A percentile compares a stretch with the other conserved stretches of the same genome.
These are phyloP conservation scores for Monilinia fructicola DNA, from an alignment of 2,329 filamentous ascomycete species.

Conservation along the genomic window DNA sequence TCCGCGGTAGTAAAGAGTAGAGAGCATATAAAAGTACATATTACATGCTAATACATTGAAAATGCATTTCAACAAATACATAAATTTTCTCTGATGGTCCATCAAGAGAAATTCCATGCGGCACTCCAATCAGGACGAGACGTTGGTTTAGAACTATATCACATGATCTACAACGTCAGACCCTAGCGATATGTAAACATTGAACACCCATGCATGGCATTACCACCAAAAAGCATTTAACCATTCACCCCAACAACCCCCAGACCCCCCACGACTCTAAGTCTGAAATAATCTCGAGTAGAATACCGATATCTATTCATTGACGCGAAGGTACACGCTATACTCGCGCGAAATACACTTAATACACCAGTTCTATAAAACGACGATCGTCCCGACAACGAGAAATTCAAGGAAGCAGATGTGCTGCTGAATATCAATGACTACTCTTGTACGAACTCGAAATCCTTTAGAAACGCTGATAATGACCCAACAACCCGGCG, in stretches of 20 bases:
- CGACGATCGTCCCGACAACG: constrained; percentile 22
- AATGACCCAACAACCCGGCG: constrained; percentile 61
- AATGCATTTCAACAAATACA: not conserved
- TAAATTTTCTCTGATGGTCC: not conserved
- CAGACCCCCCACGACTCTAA: not conserved
- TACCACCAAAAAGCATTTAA: not conserved
- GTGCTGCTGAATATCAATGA: constrained; percentile 56
- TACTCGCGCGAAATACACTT: constrained; percentile 24
- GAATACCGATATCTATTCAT: constrained; percentile 26
- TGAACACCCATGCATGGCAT: constrained; percentile 23
- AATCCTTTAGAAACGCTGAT: constrained; percentile 66
- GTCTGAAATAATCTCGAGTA: not conserved
- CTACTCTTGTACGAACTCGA: constrained; percentile 64
- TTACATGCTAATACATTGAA: not conserved
- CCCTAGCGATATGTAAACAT: constrained; percentile 23
- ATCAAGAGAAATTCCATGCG: not conserved
- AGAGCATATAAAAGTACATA: not conserved
- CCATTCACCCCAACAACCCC: constrained; percentile 8
- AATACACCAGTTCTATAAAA: constrained; percentile 2
- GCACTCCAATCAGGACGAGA: not conserved
- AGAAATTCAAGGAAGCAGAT: constrained; percentile 33
- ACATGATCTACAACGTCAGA: constrained; percentile 23
- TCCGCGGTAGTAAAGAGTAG: not conserved
- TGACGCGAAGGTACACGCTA: constrained; percentile 32
- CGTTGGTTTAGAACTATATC: not conserved